Conservation (phyloP, 129 eudicot species). For the Flaveria sonorensis region DNA sequence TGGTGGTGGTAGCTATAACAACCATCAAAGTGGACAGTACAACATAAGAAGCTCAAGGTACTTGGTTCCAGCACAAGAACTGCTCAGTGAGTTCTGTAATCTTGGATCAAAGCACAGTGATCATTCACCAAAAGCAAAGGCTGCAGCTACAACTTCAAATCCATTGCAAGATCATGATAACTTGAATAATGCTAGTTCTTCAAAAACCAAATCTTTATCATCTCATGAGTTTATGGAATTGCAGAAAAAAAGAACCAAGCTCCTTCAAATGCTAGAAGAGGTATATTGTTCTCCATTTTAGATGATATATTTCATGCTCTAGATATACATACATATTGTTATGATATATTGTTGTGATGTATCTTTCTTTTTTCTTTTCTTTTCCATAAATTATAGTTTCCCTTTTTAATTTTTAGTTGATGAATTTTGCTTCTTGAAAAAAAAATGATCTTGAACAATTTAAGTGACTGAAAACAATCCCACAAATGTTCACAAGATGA, state of each 20-base stretch:
- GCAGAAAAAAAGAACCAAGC: slow-evolving; percentile 80
- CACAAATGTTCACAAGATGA: slow-evolving; percentile 68
- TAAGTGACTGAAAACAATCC: slow-evolving; percentile 51
- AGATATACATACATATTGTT: slow-evolving; percentile 28
- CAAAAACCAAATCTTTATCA: slow-evolving; percentile 56
- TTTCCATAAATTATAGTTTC: slow-evolving; percentile 28
- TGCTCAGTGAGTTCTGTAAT: slow-evolving; percentile 79
- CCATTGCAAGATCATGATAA: slow-evolving; percentile 45
- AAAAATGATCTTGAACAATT: slow-evolving; percentile 47
- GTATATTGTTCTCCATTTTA: slow-evolving; percentile 34
- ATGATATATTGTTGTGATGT: slow-evolving; percentile 32
- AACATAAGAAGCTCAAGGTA: slow-evolving; percentile 74
- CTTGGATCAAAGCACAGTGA: slow-evolving; percentile 62
- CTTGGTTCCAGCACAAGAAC: slow-evolving; percentile 75
- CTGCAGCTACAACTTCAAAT: slow-evolving; percentile 32
- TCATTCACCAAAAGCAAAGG: slow-evolving; percentile 44
- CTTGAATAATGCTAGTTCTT: slow-evolving; percentile 39
- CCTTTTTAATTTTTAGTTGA: slow-evolving; percentile 35
- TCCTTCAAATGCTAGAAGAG: slow-evolving; percentile 95
- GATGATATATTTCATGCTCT: slow-evolving; percentile 30
- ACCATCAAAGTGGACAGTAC: slow-evolving; percentile 41
- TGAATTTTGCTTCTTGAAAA: slow-evolving; percentile 14
- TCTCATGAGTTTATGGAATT: slow-evolving; percentile 75
- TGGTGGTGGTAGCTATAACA: slow-evolving; percentile 26
- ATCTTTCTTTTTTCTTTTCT: slow-evolving; percentile 26